phyloP scores from a whole-genome alignment of 2,329 filamentous ascomycete genomes.

The Plectosphaerella plurivora region DNA sequence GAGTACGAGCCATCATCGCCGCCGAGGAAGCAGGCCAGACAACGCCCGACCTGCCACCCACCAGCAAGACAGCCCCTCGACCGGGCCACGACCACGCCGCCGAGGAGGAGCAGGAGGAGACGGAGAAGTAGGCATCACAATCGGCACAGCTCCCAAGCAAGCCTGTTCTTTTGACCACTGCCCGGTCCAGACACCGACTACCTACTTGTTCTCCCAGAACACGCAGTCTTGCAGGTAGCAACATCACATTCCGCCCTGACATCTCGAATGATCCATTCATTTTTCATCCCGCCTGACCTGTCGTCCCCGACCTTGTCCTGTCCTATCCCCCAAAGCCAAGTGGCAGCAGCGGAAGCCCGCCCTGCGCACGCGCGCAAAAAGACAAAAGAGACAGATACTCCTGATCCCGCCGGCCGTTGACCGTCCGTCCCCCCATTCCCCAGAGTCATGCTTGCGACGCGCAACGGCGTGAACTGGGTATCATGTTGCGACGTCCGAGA shows the following conservation, averaged over 20 bases:
- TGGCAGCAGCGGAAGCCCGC: too few relatives aligned
- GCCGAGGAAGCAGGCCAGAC: conserved; percentile 14
- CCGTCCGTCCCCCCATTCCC: conserved; percentile 4
- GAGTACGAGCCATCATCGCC: conserved; percentile 61
- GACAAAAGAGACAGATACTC: too few relatives aligned
- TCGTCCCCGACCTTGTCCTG: not conserved
- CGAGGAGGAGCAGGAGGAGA: conserved; percentile 52
- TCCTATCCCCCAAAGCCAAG: not conserved
- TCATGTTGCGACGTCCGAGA: conserved; percentile 14
- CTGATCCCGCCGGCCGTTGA: too few relatives aligned
- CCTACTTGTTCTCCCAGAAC: too few relatives aligned
- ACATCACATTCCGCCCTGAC: too few relatives aligned
- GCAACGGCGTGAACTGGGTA: conserved; percentile 15
- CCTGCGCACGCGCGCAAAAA: too few relatives aligned
- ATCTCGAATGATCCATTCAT: not conserved
- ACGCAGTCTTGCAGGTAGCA: not conserved
- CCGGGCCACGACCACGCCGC: conserved; percentile 19
- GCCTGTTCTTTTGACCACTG: not conserved
- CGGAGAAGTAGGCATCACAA: conserved; percentile 32
- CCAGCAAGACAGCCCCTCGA: conserved; percentile 6
- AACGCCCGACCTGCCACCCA: conserved; percentile 1
- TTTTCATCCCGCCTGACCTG: not conserved
- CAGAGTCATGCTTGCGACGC: conserved; percentile 9
- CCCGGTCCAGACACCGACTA: not conserved
- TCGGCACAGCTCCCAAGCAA: not conserved